phyloP scores from a whole-genome alignment of 1,284 basidiomycete genomes.

The Ceratobasidium sp. region DNA sequence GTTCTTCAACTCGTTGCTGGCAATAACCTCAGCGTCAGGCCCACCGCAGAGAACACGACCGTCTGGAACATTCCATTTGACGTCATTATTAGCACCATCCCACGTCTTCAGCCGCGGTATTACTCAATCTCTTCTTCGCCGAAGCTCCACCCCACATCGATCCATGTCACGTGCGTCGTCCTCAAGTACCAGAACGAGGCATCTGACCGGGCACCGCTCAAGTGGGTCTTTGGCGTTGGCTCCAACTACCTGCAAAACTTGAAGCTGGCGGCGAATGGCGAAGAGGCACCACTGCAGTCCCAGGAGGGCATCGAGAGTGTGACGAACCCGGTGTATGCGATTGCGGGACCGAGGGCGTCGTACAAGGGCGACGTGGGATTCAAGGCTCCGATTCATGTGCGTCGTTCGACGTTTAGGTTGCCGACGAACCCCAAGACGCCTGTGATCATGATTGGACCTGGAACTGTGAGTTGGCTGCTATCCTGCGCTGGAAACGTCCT shows the following conservation, averaged over 20 bases:
- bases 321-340: constrained; percentile 77
- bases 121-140: constrained; percentile 99
- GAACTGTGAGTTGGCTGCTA: constrained; percentile 75
- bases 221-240: constrained; percentile 85
- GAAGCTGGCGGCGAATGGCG: constrained; percentile 78
- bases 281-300: constrained; percentile 61
- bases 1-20: constrained; percentile 89
- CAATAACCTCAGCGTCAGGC: constrained; percentile 63
- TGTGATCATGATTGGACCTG: constrained; percentile 98
- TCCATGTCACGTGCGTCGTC: constrained; percentile 96
- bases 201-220: constrained; percentile 63
- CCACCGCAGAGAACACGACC: constrained; percentile 77
- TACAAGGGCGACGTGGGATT: constrained; percentile 75
- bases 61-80: constrained; percentile 97
- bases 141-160: constrained; percentile 85
- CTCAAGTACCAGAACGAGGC: constrained; percentile 84
- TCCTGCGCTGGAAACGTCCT: too few relatives aligned
- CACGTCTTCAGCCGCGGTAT: constrained; percentile 94
- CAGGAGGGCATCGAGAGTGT: constrained; percentile 58
- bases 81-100: constrained; percentile 91
- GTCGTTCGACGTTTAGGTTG: constrained; percentile 94
- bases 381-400: constrained; percentile 93
- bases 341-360: constrained; percentile 88
- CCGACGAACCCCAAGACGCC: constrained; percentile 98
- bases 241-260: constrained; percentile 94